Conservation (phyloP, 2,329 filamentous ascomycete species). For the Trichoderma sp. region DNA sequence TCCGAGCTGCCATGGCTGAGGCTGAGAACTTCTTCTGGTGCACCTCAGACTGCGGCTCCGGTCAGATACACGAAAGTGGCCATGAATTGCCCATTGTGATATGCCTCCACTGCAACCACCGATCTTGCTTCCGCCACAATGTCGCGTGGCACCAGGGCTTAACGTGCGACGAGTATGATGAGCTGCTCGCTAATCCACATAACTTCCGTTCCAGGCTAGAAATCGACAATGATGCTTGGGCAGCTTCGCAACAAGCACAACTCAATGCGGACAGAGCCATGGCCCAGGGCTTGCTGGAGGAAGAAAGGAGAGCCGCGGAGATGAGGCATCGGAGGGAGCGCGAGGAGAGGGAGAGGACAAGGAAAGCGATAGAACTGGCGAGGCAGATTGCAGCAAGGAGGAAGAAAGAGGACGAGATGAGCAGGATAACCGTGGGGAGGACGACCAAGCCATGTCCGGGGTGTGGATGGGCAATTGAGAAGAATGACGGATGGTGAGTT, state of each 20-base stretch:
- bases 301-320: slow-evolving; percentile 37
- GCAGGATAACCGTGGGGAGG: slow-evolving; percentile 34
- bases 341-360: slow-evolving; percentile 35
- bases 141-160: slow-evolving; percentile 48
- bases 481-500: slow-evolving; percentile 47
- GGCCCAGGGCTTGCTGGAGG: slow-evolving; percentile 39
- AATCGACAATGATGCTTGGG: slow-evolving; percentile 39
- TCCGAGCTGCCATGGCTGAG: slow-evolving; percentile 47
- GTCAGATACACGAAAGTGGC: slow-evolving; percentile 54
- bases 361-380: slow-evolving; percentile 36
- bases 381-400: slow-evolving; percentile 37
- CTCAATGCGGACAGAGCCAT: slow-evolving; percentile 49
- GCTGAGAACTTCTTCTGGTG: slow-evolving; percentile 57
- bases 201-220: slow-evolving; percentile 45
- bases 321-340: slow-evolving; percentile 34
- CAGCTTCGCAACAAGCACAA: slow-evolving; percentile 50
- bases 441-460: slow-evolving; percentile 46
- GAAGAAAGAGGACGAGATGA: slow-evolving; percentile 43
- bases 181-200: slow-evolving; percentile 43
- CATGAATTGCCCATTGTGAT: slow-evolving; percentile 45
- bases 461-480: slow-evolving; percentile 46
- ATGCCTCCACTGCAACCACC: slow-evolving; percentile 45
- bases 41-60: slow-evolving; percentile 52
- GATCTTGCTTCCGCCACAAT: slow-evolving; percentile 49
- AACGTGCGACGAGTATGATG: slow-evolving; percentile 49